These are phyloP conservation scores for Spencermartinsiella europaea DNA, from an alignment of 805 yeast species.

Conservation along the genomic window DNA sequence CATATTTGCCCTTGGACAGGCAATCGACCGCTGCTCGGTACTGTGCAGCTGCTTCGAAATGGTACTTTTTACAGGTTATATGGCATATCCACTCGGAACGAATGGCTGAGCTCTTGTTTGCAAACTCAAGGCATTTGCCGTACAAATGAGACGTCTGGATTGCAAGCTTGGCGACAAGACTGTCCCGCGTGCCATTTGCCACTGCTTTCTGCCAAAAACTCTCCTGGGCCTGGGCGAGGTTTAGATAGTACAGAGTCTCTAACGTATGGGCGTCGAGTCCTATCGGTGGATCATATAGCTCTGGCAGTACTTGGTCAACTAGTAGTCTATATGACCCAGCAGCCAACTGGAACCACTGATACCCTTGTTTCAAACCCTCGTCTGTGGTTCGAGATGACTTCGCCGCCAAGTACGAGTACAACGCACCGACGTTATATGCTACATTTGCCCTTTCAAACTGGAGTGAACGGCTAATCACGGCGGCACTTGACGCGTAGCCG, in stretches of 20 bases:
- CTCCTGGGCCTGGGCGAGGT: constrained; percentile 86
- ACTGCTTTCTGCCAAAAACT: constrained; percentile 73
- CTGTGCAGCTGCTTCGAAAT: constrained; percentile 68
- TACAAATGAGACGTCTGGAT: constrained; percentile 58
- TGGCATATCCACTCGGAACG: constrained; percentile 63
- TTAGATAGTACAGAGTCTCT: constrained; percentile 44
- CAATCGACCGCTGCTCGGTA: constrained; percentile 53
- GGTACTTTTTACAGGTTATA: constrained; percentile 51
- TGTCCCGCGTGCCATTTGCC: constrained; percentile 46
- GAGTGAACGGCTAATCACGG: constrained; percentile 44
- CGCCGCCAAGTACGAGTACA: constrained; percentile 53
- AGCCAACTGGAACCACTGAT: constrained; percentile 58
- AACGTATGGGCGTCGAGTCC: constrained; percentile 52
- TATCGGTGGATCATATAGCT: constrained; percentile 28
- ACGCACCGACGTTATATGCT: constrained; percentile 62
- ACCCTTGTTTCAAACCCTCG: constrained; percentile 55
- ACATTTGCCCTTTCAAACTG: constrained; percentile 58
- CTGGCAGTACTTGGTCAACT: constrained; percentile 22
- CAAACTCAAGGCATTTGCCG: constrained; percentile 37
- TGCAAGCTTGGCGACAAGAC: constrained; percentile 60
- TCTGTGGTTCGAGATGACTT: constrained; percentile 38
- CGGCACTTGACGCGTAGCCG: constrained; percentile 49
- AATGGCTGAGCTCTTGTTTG: constrained; percentile 46
- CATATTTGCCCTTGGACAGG: constrained; percentile 51
- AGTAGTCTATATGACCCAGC: constrained; percentile 59